These are phyloP conservation scores for Fusarium redolens DNA, from an alignment of 2,329 filamentous ascomycete genomes.

Conservation along the genomic window DNA sequence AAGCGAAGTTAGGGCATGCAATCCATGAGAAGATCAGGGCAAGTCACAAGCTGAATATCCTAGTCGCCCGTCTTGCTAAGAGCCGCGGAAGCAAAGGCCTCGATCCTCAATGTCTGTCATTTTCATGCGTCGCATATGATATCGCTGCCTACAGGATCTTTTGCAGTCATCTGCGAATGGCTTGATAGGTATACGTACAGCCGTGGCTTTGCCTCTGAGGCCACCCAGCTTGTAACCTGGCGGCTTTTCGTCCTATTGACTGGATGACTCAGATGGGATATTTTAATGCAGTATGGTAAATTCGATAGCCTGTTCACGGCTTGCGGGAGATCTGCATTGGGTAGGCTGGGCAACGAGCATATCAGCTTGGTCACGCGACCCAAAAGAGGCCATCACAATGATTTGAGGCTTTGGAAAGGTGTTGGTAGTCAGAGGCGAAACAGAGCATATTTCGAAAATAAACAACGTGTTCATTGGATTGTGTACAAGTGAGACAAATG, in stretches of 20 bases:
- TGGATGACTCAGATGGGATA: not conserved
- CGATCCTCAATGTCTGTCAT: conserved; percentile 2
- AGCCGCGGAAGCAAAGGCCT: not conserved
- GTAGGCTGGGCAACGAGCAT: not conserved
- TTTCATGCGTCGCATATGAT: not conserved
- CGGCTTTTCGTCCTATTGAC: not conserved
- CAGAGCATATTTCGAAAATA: not conserved
- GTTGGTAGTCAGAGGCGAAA: not conserved
- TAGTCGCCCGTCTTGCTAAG: not conserved
- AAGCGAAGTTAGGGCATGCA: not conserved
- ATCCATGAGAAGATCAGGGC: not conserved
- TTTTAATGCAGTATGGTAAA: not conserved
- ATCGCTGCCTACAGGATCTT: not conserved
- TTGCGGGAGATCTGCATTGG: not conserved
- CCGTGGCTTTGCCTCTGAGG: conserved; percentile 11
- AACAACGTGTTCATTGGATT: not conserved
- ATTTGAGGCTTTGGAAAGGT: not conserved
- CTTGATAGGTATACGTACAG: not conserved
- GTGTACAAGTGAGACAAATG: not conserved
- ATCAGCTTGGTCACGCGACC: not conserved
- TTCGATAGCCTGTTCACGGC: not conserved
- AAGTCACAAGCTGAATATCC: not conserved
- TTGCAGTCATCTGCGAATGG: not conserved
- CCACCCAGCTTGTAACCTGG: conserved; percentile 5
- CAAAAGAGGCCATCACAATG: not conserved